phyloP scores from a whole-genome alignment of 306 rosid species.

The Potentilla sterilis region DNA sequence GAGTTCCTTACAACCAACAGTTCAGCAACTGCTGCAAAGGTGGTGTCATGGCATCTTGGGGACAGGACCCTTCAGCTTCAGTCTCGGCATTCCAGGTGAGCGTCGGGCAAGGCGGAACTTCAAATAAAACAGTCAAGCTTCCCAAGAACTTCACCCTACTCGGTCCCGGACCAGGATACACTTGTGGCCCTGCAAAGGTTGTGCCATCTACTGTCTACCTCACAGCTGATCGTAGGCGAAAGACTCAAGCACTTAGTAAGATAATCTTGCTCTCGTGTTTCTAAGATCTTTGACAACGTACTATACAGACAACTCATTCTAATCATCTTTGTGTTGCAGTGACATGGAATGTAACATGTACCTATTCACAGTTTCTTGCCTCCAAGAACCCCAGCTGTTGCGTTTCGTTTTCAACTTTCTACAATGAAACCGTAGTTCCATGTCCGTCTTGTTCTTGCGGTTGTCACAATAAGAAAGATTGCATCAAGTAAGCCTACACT shows the following conservation, averaged over 20 bases:
- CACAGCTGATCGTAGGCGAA: slow-evolving; percentile 57
- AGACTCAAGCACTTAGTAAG: slow-evolving; percentile 64
- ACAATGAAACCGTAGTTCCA: slow-evolving; percentile 66
- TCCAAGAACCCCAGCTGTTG: slow-evolving; percentile 88
- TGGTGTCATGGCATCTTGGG: slow-evolving; percentile 74
- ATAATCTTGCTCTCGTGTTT: neutral
- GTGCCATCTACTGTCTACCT: slow-evolving; percentile 57
- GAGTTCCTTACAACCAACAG: slow-evolving; percentile 77
- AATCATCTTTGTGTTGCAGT: slow-evolving; percentile 43
- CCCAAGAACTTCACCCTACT: slow-evolving; percentile 67
- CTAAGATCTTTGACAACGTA: neutral
- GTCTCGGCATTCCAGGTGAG: slow-evolving; percentile 73
- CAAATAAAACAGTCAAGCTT: slow-evolving; percentile 73
- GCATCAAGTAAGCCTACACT: slow-evolving; percentile 59
- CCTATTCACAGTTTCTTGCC: slow-evolving; percentile 89
- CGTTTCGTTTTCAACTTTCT: slow-evolving; percentile 91
- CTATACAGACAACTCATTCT: neutral
- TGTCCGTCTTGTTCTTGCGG: slow-evolving; percentile 93
- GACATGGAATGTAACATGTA: slow-evolving; percentile 97
- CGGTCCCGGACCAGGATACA: slow-evolving; percentile 75
- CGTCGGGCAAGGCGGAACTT: slow-evolving; percentile 70
- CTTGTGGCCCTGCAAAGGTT: slow-evolving; percentile 69
- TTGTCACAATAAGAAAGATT: slow-evolving; percentile 67
- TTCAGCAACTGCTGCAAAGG: slow-evolving; percentile 64
- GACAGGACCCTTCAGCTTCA: slow-evolving; percentile 60